Percentiles rank a stretch among this genome's conserved stretches.
Evolutionary conservation across 352 stramenopile genomes (phyloP).

Genomic region (Globisporangium cederbergense): DNA sequence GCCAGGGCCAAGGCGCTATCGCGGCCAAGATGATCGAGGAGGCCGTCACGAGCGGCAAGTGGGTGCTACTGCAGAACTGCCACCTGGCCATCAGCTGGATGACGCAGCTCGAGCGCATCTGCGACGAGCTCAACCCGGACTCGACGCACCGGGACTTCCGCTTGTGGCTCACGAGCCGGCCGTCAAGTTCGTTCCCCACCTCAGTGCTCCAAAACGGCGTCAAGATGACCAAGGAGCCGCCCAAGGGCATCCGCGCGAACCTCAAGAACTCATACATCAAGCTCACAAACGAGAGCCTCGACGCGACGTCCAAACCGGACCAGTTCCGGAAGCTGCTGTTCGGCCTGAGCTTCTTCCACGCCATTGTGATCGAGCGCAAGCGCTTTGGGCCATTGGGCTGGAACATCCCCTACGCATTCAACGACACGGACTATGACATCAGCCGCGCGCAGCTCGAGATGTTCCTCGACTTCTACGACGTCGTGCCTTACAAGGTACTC

Average conservation of each 20-base stretch:
- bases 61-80: constrained; percentile 91
- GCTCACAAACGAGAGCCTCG: constrained; percentile 70
- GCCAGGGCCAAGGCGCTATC: constrained; percentile 86
- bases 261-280: constrained; percentile 90
- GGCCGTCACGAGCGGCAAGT: constrained; percentile 85
- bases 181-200: constrained; percentile 68
- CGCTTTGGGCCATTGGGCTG: constrained; percentile 86
- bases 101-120: constrained; percentile 89
- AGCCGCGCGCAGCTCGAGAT: constrained; percentile 85
- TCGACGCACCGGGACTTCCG: constrained; percentile 91
- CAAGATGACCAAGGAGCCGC: constrained; percentile 94
- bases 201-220: constrained; percentile 90
- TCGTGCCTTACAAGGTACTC: constrained; percentile 85
- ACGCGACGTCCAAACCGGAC: constrained; percentile 18
- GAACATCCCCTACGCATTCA: constrained; percentile 93
- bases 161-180: constrained; percentile 88
- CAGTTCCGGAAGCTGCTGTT: constrained; percentile 74
- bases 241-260: constrained; percentile 88
- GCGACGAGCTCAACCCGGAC: constrained; percentile 84
- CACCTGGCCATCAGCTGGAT: constrained; percentile 93
- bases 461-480: constrained; percentile 89
- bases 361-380: constrained; percentile 78
- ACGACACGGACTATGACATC: constrained; percentile 76
- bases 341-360: constrained; percentile 45
- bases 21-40: constrained; percentile 88